Conservation (phyloP, 2,329 filamentous ascomycete species). For the Tolypocladium album region DNA sequence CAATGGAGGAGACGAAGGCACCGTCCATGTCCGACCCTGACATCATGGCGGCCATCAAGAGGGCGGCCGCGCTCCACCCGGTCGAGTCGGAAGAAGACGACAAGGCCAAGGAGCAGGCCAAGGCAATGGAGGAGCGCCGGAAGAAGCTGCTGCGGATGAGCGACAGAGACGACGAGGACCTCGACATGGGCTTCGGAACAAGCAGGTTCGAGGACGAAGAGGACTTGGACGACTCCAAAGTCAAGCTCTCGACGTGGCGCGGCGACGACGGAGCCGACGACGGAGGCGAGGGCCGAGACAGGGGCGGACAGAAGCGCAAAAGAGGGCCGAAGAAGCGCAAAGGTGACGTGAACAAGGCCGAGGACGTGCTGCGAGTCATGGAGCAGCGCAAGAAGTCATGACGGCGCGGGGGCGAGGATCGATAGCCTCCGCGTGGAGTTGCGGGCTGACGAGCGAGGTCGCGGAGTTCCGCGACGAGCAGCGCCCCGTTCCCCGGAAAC, state of each 20-base stretch:
- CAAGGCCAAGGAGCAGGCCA: constrained; percentile 31
- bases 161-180: constrained; percentile 75
- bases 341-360: constrained; percentile 66
- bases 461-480: background rate
- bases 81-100: constrained; percentile 27
- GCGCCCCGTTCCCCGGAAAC: background rate
- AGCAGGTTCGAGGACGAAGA: constrained; percentile 83
- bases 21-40: constrained; percentile 62
- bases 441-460: background rate
- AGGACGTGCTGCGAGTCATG: constrained; percentile 71
- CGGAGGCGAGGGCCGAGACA: constrained; percentile 30
- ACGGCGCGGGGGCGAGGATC: constrained; percentile 1
- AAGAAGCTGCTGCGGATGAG: constrained; percentile 64
- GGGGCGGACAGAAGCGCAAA: constrained; percentile 50
- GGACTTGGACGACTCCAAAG: constrained; percentile 57
- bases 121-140: constrained; percentile 54
- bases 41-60: constrained; percentile 75
- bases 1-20: constrained; percentile 37
- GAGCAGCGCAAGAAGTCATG: constrained; percentile 41
- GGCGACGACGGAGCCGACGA: constrained; percentile 44
- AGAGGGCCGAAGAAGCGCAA: constrained; percentile 65
- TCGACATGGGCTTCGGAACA: constrained; percentile 90
- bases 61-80: constrained; percentile 58
- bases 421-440: background rate
- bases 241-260: constrained; percentile 60